Percentiles rank a stretch among this genome's conserved stretches.
These are phyloP conservation scores for Tanacetum coccineum DNA, from an alignment of 129 eudicot species.

Conservation along the genomic window DNA sequence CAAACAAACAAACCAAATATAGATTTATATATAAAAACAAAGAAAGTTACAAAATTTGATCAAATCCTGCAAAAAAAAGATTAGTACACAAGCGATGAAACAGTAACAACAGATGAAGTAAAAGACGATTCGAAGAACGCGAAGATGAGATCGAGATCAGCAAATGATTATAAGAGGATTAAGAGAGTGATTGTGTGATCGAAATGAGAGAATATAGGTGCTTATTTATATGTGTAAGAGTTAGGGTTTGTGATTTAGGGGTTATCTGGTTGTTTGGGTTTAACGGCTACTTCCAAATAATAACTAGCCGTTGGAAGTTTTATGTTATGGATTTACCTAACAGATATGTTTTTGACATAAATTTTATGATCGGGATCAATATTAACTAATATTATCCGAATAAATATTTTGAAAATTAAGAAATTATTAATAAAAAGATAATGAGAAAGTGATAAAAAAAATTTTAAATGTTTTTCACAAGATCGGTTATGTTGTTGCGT, in stretches of 20 bases:
- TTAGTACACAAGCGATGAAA: neutral
- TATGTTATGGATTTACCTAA: too few species aligned
- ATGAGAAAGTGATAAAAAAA: too few species aligned
- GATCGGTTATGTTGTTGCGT: too few species aligned
- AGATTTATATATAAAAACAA: constrained; percentile 11
- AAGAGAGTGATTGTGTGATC: constrained; percentile 16
- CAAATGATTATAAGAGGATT: neutral
- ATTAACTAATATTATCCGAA: too few species aligned
- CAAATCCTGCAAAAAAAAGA: constrained; percentile 24
- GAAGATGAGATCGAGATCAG: constrained; percentile 8
- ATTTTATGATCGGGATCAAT: too few species aligned
- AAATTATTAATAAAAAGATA: too few species aligned
- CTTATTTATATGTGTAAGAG: neutral
- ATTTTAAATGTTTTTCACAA: too few species aligned
- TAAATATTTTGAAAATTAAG: too few species aligned
- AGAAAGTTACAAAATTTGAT: constrained; percentile 5
- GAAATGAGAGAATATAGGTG: constrained; percentile 15
- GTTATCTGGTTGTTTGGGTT: constrained; percentile 5
- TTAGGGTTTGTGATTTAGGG: constrained; percentile 21
- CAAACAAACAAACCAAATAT: neutral
- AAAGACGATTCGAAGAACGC: neutral
- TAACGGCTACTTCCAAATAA: constrained; percentile 19
- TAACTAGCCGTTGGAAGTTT: too few species aligned
- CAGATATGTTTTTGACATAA: too few species aligned
- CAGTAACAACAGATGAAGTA: neutral